Base-by-base conservation (phyloP, 495 filamentous ascomycete genomes). In the Cercophora scortea region DNA sequence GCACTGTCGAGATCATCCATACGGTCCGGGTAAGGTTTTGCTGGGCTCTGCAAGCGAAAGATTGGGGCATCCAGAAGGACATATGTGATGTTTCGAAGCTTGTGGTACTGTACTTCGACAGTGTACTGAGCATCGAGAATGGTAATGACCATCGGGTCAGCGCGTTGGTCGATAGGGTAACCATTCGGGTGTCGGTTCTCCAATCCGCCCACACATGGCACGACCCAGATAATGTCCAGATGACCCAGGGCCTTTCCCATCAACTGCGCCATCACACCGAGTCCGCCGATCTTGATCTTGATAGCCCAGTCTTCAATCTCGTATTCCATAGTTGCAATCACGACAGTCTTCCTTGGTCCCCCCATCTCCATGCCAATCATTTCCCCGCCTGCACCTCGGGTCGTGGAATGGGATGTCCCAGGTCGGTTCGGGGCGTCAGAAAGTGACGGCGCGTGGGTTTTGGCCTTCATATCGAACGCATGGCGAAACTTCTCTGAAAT, bases 1-100 rank as follows among this genome's bases (percentile, higher is more conserved):
- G 83, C 84, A 52, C 74, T 79, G 52, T 85, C 81, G 50, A 87
- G 68, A 55, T 87, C 83, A 54, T 87, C 84, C 84, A 87, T 87
- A 19, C 83, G 79, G 4, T 79, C 67, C 7, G 83, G 84, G 53
- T 87, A 87, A 0, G 84, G 84, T 44, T 86, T 79, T 18, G 70
- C 55, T 51, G 76, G 77, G 2, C 79, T 74, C 55, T 86, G 84
- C 47, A 80, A 73, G 34, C 84, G 79, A 67, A 87, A 87, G 16
- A 86, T 76, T 0, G 83, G 82, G 0, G 84, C 83, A 57, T 87
- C 84, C 5, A 87, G 68, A 1, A 87, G 74, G 34, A 86, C 81
- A 66, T 83, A 87, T 10, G 83, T 87, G 47, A 87, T 86, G 62
- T 87, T 86, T 15, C 76, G 74, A 9, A 84, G 57, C 25, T 73